Percentiles rank a stretch among this genome's conserved stretches.
phyloP scores from a whole-genome alignment of 2,329 filamentous ascomycete species.

The Pleurostoma richardsiae region DNA sequence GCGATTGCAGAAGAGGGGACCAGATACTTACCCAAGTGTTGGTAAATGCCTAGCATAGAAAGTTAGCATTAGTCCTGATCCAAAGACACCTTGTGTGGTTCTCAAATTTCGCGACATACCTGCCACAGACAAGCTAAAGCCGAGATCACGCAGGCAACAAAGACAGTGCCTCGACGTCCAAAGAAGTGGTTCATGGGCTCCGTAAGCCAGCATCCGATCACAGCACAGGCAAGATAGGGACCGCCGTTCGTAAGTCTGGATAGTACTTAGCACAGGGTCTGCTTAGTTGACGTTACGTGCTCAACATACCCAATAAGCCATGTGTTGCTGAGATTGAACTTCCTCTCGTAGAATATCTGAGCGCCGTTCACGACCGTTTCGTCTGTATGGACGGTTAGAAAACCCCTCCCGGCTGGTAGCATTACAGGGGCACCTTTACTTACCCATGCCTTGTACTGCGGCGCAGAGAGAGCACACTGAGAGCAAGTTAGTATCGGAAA shows the following conservation, averaged over 20 bases:
- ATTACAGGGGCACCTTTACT: background rate
- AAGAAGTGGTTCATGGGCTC: constrained; percentile 67
- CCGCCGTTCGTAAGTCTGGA: constrained; percentile 47
- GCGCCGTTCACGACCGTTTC: constrained; percentile 67
- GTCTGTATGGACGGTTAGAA: constrained; percentile 26
- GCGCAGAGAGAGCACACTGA: constrained; percentile 60
- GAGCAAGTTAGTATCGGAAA: no score
- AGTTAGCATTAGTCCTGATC: no score
- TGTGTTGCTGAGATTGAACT: constrained; percentile 55
- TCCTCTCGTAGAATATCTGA: constrained; percentile 57
- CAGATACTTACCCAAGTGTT: constrained; percentile 23
- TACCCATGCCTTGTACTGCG: constrained; percentile 62
- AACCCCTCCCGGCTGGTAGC: no score
- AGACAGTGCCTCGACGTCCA: constrained; percentile 67
- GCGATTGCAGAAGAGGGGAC: no score
- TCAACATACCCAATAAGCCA: constrained; percentile 40
- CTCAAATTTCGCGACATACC: constrained; percentile 14
- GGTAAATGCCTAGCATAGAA: constrained; percentile 20
- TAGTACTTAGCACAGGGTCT: constrained; percentile 23
- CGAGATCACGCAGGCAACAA: constrained; percentile 58
- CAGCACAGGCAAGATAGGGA: constrained; percentile 61
- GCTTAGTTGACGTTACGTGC: no score
- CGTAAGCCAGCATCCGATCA: constrained; percentile 69
- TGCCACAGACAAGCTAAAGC: constrained; percentile 48
- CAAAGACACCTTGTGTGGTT: no score